Evolutionary conservation across 495 filamentous ascomycete genomes (phyloP).

Genomic region (Thermothielavioides terrestris): DNA sequence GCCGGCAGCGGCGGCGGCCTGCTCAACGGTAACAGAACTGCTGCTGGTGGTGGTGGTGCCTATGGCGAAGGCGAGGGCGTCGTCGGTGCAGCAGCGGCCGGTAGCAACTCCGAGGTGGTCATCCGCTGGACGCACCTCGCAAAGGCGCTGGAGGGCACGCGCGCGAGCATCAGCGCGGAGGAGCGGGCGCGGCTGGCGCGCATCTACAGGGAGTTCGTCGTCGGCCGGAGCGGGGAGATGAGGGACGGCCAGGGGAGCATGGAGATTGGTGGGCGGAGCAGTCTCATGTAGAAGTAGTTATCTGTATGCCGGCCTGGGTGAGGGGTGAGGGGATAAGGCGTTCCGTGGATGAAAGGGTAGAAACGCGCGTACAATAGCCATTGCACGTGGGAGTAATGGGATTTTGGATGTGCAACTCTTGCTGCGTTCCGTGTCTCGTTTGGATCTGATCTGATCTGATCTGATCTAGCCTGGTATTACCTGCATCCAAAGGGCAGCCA

Average conservation of each 20-base stretch:
- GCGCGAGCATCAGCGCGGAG: conserved; percentile 68
- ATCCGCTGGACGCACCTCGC: conserved; percentile 83
- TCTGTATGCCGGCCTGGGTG: neutral
- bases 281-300: conserved; percentile 60
- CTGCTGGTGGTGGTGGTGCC: conserved; percentile 20
- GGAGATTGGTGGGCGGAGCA: conserved; percentile 87
- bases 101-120: conserved; percentile 57
- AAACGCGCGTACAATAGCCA: too few relatives aligned
- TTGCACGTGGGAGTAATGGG: too few relatives aligned
- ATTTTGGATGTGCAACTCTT: too few relatives aligned
- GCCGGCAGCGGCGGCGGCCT: too few relatives aligned
- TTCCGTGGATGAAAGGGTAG: too few relatives aligned
- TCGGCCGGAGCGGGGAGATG: conserved; percentile 89
- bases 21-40: neutral
- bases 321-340: too few relatives aligned
- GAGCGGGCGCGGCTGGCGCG: conserved; percentile 64
- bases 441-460: too few relatives aligned
- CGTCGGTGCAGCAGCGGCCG: neutral
- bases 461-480: too few relatives aligned
- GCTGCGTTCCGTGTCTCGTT: too few relatives aligned
- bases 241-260: conserved; percentile 77
- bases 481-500: too few relatives aligned
- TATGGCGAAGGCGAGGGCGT: conserved; percentile 10
- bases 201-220: conserved; percentile 90
- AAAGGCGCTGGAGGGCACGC: conserved; percentile 65